Base-by-base conservation (phyloP, 495 filamentous ascomycete species). In the Aspergillus affinis region DNA sequence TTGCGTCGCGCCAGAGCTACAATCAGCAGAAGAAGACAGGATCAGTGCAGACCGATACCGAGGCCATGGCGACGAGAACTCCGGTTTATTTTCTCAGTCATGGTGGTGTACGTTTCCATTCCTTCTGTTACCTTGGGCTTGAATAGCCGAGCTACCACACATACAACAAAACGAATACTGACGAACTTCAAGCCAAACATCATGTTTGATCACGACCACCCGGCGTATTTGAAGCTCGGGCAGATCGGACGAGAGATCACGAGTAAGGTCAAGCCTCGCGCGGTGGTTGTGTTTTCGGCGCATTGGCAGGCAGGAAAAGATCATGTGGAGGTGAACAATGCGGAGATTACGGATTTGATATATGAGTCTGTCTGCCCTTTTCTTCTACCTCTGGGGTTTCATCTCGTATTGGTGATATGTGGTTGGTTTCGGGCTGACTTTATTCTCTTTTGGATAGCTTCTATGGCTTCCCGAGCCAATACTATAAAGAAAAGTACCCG, bases 211-310 rank as follows among this genome's bases (percentile, higher is more conserved):
- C 82, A 76, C 0, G 73, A 84, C 0, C 92, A 96, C 71, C 90
- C 90, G 6, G 91, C 84, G 54, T 92, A 92, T 67, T 63, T 69
- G n/a, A 73, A 88, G 55, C 81, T 96, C 7, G 81, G 84, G 48
- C 62, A 73, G 15, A 86, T 94, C 52, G 91, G 92, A 27, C 78
- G 71, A 8, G 91, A 95, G 65, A 95, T 96, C 66, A 93, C 90
- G 0, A 79, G 85, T 27, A 88, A 87, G 65, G 85, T 93, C 32
- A 89, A 89, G 67, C 90, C 90, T 19, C 86, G 85, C 57, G 92
- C 91, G 17, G 81, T 94, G 15, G 88, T 96, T 12, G 90, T 96
- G 13, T 91, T 96, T 71, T 93, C 89, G 12, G 91, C 90, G 23
- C 90, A 96, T 74, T 95, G 92, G 92, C 87, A 93, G 72, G 82